Conservation (phyloP, 768 basidiomycete species). For the Serendipita sp. region DNA sequence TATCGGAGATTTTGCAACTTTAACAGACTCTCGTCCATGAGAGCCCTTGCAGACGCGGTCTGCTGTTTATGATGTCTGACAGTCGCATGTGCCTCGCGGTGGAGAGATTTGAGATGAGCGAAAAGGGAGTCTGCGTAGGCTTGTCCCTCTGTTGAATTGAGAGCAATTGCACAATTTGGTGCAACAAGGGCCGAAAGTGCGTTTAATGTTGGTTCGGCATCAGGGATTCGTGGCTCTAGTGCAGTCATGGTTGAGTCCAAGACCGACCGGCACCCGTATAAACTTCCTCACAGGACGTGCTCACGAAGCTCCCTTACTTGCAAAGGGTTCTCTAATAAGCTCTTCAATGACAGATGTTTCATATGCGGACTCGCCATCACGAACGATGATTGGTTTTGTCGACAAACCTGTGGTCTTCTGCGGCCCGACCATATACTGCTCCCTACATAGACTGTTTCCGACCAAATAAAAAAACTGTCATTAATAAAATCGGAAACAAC, state of each 20-base stretch:
- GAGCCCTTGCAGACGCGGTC: constrained; percentile 57
- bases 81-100: constrained; percentile 55
- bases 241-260: background rate
- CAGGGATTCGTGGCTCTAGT: background rate
- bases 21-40: constrained; percentile 84
- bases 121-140: constrained; percentile 62
- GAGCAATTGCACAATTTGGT: background rate
- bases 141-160: constrained; percentile 37
- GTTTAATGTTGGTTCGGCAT: background rate
- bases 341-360: too few relatives aligned
- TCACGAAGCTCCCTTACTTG: too few relatives aligned
- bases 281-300: too few relatives aligned
- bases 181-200: background rate
- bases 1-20: constrained; percentile 76
- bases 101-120: constrained; percentile 61
- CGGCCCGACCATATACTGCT: too few relatives aligned
- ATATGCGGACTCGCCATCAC: too few relatives aligned
- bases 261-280: too few relatives aligned
- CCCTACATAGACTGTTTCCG: too few relatives aligned
- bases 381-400: too few relatives aligned
- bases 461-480: too few relatives aligned
- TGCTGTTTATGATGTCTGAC: constrained; percentile 59
- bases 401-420: too few relatives aligned
- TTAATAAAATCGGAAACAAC: too few relatives aligned
- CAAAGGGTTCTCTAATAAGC: too few relatives aligned